phyloP scores from a whole-genome alignment of 352 stramenopile genomes.

The Aphanomyces euteiches region DNA sequence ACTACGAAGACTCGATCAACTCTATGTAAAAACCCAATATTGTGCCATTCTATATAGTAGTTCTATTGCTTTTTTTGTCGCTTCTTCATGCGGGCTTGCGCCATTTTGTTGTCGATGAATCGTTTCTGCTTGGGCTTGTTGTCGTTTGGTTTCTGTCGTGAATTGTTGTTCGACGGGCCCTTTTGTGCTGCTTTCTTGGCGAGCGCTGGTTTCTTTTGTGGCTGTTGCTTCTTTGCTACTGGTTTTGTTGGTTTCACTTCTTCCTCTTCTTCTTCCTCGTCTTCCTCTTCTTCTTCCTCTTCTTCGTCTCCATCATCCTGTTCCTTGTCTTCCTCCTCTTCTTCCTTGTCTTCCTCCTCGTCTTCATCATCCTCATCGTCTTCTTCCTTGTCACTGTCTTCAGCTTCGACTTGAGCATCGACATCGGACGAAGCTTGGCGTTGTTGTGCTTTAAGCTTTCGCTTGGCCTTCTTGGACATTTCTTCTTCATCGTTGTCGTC shows the following conservation, averaged over 20 bases:
- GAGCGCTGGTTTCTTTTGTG: neutral
- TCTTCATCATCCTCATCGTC: slow-evolving; percentile 49
- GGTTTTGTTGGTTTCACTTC: slow-evolving; percentile 14
- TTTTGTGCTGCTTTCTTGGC: neutral
- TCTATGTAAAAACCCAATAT: no score
- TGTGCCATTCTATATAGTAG: neutral
- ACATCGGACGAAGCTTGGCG: slow-evolving; percentile 75
- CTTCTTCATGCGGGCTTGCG: slow-evolving; percentile 27
- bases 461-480: slow-evolving; percentile 79
- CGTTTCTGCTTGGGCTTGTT: slow-evolving; percentile 19
- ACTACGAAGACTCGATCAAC: neutral
- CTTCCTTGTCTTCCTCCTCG: slow-evolving; percentile 34
- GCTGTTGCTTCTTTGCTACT: slow-evolving; percentile 6
- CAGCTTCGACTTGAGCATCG: slow-evolving; percentile 48
- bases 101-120: slow-evolving; percentile 31
- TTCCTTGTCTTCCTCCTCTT: slow-evolving; percentile 33
- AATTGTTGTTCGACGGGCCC: slow-evolving; percentile 1
- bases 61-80: slow-evolving; percentile 26
- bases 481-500: slow-evolving; percentile 69
- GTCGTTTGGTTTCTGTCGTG: neutral
- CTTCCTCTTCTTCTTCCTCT: slow-evolving; percentile 37
- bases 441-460: slow-evolving; percentile 65
- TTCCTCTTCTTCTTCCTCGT: slow-evolving; percentile 35
- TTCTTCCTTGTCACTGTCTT: slow-evolving; percentile 39
- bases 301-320: slow-evolving; percentile 37